These are phyloP conservation scores for Dittrichia graveolens DNA, from an alignment of 129 eudicot species.

Conservation along the genomic window DNA sequence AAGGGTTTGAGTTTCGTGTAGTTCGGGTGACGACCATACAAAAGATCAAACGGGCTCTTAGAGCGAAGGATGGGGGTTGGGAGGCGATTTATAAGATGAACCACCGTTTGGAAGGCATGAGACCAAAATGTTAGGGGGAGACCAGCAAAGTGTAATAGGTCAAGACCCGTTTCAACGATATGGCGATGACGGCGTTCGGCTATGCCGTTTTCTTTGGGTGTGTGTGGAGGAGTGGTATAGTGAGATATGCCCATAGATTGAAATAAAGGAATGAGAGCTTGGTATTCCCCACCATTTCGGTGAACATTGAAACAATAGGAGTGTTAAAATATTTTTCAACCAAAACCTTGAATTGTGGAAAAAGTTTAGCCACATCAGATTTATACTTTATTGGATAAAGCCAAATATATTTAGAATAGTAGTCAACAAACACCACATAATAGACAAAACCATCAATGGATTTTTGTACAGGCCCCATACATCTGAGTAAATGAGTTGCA, in stretches of 20 bases:
- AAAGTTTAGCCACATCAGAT: too few species aligned
- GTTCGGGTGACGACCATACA: neutral
- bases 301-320: neutral
- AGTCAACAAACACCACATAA: too few species aligned
- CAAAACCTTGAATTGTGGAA: neutral
- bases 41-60: neutral
- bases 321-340: neutral
- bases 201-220: neutral
- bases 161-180: too few species aligned
- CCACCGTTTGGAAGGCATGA: neutral
- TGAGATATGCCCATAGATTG: neutral
- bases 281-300: too few species aligned
- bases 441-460: too few species aligned
- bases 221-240: neutral
- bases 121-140: neutral
- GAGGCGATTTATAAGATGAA: too few species aligned
- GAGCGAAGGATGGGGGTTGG: too few species aligned
- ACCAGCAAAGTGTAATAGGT: neutral
- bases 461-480: too few species aligned
- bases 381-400: too few species aligned
- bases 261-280: neutral
- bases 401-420: too few species aligned
- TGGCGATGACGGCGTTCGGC: too few species aligned
- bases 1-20: too few species aligned
- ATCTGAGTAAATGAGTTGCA: neutral